phyloP scores from a whole-genome alignment of 495 filamentous ascomycete species.

The Thermochaetoides thermophila region DNA sequence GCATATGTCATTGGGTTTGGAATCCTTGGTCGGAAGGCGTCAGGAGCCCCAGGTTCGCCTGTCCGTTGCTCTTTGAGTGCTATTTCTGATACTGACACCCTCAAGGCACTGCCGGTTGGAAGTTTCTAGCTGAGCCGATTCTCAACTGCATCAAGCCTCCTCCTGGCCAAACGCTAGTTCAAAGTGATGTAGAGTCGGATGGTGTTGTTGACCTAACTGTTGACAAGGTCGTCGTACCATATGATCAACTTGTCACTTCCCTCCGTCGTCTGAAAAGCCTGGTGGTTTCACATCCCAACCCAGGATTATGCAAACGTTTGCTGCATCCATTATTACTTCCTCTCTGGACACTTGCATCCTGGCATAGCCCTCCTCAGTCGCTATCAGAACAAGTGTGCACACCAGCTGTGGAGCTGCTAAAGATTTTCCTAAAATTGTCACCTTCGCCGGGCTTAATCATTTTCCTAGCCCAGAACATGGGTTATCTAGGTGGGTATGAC shows the following conservation, averaged over 20 bases:
- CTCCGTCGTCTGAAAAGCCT: conserved; percentile 44
- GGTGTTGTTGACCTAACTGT: conserved; percentile 27
- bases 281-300: conserved; percentile 53
- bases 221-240: conserved; percentile 26
- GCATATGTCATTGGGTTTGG: conserved; percentile 63
- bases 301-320: conserved; percentile 55
- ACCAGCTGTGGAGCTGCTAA: conserved; percentile 28
- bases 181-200: conserved; percentile 8
- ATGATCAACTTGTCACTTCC: conserved; percentile 29
- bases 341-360: conserved; percentile 53
- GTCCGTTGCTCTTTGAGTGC: not conserved
- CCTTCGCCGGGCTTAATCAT: conserved; percentile 27
- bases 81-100: conserved; percentile 1
- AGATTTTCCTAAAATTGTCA: conserved; percentile 31
- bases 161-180: conserved; percentile 5
- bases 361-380: conserved; percentile 17
- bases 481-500: conserved; percentile 22
- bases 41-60: conserved; percentile 48
- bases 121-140: conserved; percentile 50
- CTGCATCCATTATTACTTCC: conserved; percentile 49
- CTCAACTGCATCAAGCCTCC: conserved; percentile 45
- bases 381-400: conserved; percentile 20
- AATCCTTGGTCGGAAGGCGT: conserved; percentile 49
- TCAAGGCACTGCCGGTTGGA: conserved; percentile 50
- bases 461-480: conserved; percentile 26